These are phyloP conservation scores for Talaromyces trachyspermus DNA, from an alignment of 495 filamentous ascomycete genomes.

Conservation along the genomic window DNA sequence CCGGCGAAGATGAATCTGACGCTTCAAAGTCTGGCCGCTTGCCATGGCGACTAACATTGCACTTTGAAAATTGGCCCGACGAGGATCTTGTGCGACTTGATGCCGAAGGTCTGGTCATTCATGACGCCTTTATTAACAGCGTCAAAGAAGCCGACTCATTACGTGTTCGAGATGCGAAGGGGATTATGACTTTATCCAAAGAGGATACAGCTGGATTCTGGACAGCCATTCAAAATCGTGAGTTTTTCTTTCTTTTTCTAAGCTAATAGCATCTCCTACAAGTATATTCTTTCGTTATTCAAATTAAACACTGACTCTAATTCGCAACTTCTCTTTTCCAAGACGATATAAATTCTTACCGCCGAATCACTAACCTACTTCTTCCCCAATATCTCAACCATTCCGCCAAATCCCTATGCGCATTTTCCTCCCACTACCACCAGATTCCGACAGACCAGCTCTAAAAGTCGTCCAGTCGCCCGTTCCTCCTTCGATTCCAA, in stretches of 20 bases:
- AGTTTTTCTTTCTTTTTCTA: too few species aligned
- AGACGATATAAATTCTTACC: slow-evolving; percentile 71
- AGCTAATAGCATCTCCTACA: too few species aligned
- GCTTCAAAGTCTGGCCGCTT: slow-evolving; percentile 22
- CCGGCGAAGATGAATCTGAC: slow-evolving; percentile 21
- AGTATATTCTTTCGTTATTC: too few species aligned
- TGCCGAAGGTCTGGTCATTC: slow-evolving; percentile 49
- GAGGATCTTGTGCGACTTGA: slow-evolving; percentile 62
- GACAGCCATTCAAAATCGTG: slow-evolving; percentile 76
- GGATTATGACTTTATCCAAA: slow-evolving; percentile 86
- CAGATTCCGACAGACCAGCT: slow-evolving; percentile 33
- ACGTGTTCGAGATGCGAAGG: slow-evolving; percentile 82
- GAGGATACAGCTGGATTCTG: slow-evolving; percentile 82
- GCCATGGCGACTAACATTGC: slow-evolving; percentile 74
- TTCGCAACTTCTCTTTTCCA: too few species aligned
- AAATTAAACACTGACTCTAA: too few species aligned
- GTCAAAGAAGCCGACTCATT: slow-evolving; percentile 96
- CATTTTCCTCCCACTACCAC: slow-evolving; percentile 75
- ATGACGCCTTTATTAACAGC: slow-evolving; percentile 87
- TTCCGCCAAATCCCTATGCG: slow-evolving; percentile 79
- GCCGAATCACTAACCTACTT: slow-evolving; percentile 67
- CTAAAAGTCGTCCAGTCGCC: slow-evolving; percentile 66
- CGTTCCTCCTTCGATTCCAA: slow-evolving; percentile 44
- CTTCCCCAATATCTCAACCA: slow-evolving; percentile 64
- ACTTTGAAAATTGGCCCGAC: slow-evolving; percentile 68